A percentile compares a stretch with the other conserved stretches of the same genome.
Conservation (phyloP, 768 basidiomycete species). For the Termitomyces heimii region DNA sequence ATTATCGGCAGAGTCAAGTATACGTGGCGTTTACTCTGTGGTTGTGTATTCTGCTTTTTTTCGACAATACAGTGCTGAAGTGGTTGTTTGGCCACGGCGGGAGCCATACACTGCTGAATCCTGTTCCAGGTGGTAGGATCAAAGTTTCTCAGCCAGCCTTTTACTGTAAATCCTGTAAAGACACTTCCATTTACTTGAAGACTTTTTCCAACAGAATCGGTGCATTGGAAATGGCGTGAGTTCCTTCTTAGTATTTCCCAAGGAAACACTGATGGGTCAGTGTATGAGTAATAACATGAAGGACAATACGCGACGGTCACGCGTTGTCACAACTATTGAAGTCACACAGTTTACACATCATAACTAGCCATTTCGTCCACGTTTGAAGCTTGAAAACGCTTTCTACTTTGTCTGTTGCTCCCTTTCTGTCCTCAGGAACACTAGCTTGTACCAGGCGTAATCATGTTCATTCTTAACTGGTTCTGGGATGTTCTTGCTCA, state of each 20-base stretch:
- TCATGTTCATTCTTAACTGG: slow-evolving; percentile 89
- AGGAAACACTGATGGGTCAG: background rate
- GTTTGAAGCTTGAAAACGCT: slow-evolving; percentile 1
- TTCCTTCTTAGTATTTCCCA: too few relatives aligned
- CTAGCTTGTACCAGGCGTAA: slow-evolving; percentile 12
- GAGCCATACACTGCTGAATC: too few relatives aligned
- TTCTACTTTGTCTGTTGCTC: slow-evolving; percentile 6
- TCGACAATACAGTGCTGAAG: background rate
- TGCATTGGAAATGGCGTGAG: too few relatives aligned
- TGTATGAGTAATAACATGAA: background rate
- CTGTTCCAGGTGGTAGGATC: too few relatives aligned
- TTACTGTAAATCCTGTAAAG: too few relatives aligned
- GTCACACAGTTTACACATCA: slow-evolving; percentile 14
- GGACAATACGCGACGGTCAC: slow-evolving; percentile 2
- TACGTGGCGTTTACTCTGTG: background rate
- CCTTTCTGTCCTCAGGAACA: slow-evolving; percentile 9
- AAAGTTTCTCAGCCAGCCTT: too few relatives aligned
- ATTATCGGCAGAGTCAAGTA: background rate
- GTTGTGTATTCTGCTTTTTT: background rate
- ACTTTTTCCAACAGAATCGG: too few relatives aligned
- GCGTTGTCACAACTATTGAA: background rate
- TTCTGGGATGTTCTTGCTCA: slow-evolving; percentile 94
- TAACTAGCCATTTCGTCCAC: slow-evolving; percentile 3
- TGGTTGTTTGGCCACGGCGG: too few relatives aligned
- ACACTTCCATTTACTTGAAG: too few relatives aligned